Percentiles rank a stretch among this genome's conserved stretches.
These are phyloP conservation scores for Cytidiella melzeri DNA, from an alignment of 768 basidiomycete genomes.

Conservation along the genomic window DNA sequence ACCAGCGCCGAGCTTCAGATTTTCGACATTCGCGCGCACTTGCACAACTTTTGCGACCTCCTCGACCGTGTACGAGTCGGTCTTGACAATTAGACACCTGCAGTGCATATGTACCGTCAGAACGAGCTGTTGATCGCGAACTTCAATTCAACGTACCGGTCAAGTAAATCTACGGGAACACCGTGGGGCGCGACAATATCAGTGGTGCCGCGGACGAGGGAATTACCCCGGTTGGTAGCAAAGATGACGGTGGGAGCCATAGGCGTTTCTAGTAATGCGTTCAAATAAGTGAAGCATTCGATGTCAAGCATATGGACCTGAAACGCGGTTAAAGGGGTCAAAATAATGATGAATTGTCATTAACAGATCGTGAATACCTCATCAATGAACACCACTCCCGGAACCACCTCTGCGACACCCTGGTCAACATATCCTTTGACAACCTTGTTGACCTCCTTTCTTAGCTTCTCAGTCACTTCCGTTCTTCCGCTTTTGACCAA, in stretches of 20 bases:
- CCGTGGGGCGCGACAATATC: constrained; percentile 93
- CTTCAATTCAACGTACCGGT: constrained; percentile 50
- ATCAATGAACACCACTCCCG: constrained; percentile 97
- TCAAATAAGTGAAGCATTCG: constrained; percentile 98
- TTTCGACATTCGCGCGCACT: constrained; percentile 82
- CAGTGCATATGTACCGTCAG: neutral
- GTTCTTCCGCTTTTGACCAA: constrained; percentile 91
- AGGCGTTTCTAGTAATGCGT: constrained; percentile 89
- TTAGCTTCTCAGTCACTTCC: constrained; percentile 94
- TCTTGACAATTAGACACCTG: constrained; percentile 94
- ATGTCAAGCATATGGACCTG: constrained; percentile 99
- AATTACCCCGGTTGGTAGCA: constrained; percentile 92
- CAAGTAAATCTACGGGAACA: constrained; percentile 87
- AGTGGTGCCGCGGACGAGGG: constrained; percentile 87
- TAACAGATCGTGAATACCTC: constrained; percentile 62
- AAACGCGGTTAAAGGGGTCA: neutral
- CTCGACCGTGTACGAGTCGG: constrained; percentile 73
- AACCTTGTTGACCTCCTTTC: constrained; percentile 94
- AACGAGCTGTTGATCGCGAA: constrained; percentile 1
- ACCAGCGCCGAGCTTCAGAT: constrained; percentile 64
- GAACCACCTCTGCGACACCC: constrained; percentile 95
- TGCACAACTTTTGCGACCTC: constrained; percentile 86
- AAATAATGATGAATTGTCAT: neutral
- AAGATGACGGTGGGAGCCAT: constrained; percentile 98
- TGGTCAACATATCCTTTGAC: constrained; percentile 97